Evolutionary conservation across 768 basidiomycete genomes (phyloP).

Genomic region (Tricholoma matsutake): DNA sequence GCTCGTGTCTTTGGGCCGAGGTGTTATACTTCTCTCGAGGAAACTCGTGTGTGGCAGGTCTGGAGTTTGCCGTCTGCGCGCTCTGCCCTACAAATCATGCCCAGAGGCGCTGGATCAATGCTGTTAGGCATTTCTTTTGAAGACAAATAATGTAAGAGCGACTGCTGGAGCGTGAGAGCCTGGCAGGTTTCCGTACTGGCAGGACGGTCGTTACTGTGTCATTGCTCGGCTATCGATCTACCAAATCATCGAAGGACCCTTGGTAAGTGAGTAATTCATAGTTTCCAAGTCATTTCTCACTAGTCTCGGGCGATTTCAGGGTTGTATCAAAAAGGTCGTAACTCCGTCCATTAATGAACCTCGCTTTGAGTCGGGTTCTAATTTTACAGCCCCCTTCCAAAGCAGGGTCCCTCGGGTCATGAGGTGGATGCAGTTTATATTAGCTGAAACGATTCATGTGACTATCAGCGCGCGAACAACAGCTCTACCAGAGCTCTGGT

Average conservation of each 20-base stretch:
- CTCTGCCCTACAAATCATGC: background rate
- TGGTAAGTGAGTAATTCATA: background rate
- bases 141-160: background rate
- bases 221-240: background rate
- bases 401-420: background rate
- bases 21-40: background rate
- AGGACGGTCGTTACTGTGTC: background rate
- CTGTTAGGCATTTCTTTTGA: background rate
- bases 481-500: too few species aligned
- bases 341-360: background rate
- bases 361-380: background rate
- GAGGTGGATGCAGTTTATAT: background rate
- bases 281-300: background rate
- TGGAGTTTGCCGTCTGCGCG: background rate
- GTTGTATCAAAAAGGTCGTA: background rate
- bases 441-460: background rate
- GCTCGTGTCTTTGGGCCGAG: background rate
- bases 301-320: background rate
- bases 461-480: too few species aligned
- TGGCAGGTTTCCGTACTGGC: background rate
- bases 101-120: background rate
- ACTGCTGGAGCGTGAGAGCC: background rate
- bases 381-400: background rate
- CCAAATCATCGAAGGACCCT: background rate
- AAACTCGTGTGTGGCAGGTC: background rate